Percentiles rank a stretch among this genome's conserved stretches.
Evolutionary conservation across 495 filamentous ascomycete species (phyloP).

Genomic region (Eremomyces bilateralis): DNA sequence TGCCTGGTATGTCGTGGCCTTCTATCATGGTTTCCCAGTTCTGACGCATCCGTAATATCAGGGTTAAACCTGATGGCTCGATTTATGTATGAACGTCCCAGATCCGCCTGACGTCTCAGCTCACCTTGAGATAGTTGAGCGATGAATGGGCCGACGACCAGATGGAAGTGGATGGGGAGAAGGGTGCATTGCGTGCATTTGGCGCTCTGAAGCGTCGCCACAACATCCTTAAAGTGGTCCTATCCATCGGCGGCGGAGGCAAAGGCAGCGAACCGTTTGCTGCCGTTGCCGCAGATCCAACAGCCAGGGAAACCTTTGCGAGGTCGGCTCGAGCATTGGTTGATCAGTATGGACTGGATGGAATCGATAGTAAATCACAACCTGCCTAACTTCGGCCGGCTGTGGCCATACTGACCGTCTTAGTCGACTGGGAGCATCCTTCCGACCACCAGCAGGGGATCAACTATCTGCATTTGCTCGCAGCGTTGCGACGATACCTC

Average conservation of each 20-base stretch:
- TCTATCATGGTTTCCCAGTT: not conserved
- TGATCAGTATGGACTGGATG: conserved; percentile 57
- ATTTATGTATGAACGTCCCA: conserved; percentile 39
- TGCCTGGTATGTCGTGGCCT: conserved; percentile 31
- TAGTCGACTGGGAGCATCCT: conserved; percentile 88
- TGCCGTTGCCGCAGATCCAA: conserved; percentile 38
- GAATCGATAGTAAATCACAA: conserved; percentile 50
- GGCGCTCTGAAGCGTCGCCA: conserved; percentile 52
- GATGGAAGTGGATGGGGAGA: conserved; percentile 54
- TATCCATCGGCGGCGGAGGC: conserved; percentile 74
- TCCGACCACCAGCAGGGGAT: conserved; percentile 41
- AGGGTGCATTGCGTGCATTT: conserved; percentile 60
- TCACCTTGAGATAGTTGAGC: conserved; percentile 35
- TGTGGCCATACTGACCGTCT: not conserved
- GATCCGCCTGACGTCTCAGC: not conserved
- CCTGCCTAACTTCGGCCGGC: not conserved
- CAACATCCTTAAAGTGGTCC: conserved; percentile 51
- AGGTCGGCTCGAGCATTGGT: conserved; percentile 48
- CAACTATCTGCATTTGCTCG: conserved; percentile 52
- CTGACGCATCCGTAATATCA: conserved; percentile 10
- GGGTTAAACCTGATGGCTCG: conserved; percentile 55
- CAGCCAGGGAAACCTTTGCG: conserved; percentile 46
- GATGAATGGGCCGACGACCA: conserved; percentile 72
- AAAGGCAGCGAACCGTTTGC: conserved; percentile 52
- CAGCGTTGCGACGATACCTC: conserved; percentile 44